Base-by-base conservation (phyloP, 73 alveolate genomes). In the Paramecium sonneborni region DNA sequence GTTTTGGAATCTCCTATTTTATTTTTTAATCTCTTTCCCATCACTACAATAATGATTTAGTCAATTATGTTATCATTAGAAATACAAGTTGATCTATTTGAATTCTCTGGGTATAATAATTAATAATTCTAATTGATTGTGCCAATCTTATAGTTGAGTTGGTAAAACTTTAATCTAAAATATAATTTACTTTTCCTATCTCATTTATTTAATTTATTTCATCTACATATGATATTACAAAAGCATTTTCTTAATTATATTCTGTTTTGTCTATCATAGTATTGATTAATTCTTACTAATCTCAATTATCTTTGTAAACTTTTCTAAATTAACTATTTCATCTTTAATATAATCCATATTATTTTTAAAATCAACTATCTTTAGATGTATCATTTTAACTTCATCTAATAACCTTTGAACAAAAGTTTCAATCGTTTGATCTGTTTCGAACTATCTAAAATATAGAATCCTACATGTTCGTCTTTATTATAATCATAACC, bases 401-500 rank as follows among this genome's bases (percentile, higher is more conserved):
- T 74, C 58, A 32, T 74, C 87, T 14, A 74, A 35, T 35, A 74
- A 74, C 28, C 35, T 74, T n/a, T 74, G 87, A 35, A 74, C 87
- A 74, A 74, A 74, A 21, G 26, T 32, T 2, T 38, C 58, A 35
- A 74, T 74, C 24, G 14, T 74, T 21, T 32, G 12, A 15, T 74
- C 62, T 52, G 30, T 52, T 52, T 23, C 39, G 46, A 21, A 32
- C 48, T 30, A 30, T 32, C 21, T 67, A 30, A 74, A 74, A 30
- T 32, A 21, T 35, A 74, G 11, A n/a, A 35, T 14, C 58, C 34
- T 74, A 67, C 84, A 67, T 67, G 38, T 7, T 67, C 84, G 44
- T 26, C 44, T 30, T 30, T 30, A 67, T 30, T 32, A 67, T 26
- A 67, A 30, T 67, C 84, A 24, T 67, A 67, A 24, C 44, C 44